A percentile compares a stretch with the other conserved stretches of the same genome.
Conservation (phyloP, 148 eudicot species). For the Fallopia convolvulus region DNA sequence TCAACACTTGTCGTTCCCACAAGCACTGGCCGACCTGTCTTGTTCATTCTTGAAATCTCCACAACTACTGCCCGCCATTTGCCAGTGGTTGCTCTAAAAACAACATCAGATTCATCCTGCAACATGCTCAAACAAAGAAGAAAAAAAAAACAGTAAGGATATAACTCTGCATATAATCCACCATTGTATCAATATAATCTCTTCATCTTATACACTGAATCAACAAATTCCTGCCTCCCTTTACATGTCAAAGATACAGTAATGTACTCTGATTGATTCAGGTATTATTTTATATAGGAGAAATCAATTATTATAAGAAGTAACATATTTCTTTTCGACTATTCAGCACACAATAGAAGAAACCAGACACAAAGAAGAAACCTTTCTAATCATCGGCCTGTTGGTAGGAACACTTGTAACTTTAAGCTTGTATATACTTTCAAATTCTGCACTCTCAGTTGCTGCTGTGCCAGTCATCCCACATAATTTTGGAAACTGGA, state of each 20-base stretch:
- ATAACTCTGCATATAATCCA: neutral
- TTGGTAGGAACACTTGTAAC: constrained; percentile 96
- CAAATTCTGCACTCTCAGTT: constrained; percentile 95
- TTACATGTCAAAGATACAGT: neutral
- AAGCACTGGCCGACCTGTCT: constrained; percentile 92
- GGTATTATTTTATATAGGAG: neutral
- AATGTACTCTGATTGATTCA: neutral
- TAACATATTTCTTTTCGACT: neutral
- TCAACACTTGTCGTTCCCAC: constrained; percentile 99
- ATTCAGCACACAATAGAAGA: neutral
- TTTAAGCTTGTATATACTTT: constrained; percentile 97
- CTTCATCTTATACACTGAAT: neutral
- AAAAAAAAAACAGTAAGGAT: constrained; percentile 1
- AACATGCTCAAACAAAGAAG: constrained; percentile 9
- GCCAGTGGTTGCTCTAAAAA: constrained; percentile 77
- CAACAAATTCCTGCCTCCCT: neutral
- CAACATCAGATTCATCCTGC: constrained; percentile 99
- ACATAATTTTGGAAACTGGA: constrained; percentile 93
- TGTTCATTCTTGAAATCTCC: constrained; percentile 96
- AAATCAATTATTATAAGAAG: neutral
- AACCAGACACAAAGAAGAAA: constrained; percentile 17
- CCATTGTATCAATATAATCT: neutral
- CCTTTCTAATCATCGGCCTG: constrained; percentile 99
- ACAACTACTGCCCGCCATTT: constrained; percentile 96
- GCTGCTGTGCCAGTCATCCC: constrained; percentile 99